Evolutionary conservation across 306 rosid genomes (phyloP), one percentile per base, ranked within the genome.

Genomic region (Vigna radiata): DNA sequence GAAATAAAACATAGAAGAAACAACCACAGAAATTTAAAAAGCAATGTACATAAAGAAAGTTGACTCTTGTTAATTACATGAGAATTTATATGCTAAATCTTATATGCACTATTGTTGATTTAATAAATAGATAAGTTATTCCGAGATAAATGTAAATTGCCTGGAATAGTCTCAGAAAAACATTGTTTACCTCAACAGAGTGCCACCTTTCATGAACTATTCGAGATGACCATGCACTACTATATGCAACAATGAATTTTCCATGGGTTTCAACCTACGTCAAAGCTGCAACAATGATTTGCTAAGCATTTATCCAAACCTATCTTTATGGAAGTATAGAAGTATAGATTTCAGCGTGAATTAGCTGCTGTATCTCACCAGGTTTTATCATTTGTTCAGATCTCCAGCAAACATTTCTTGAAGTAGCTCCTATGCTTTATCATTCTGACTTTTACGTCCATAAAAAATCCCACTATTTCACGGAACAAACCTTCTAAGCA

Each of bases 211-310:
- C 15, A 71, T 82, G 82, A 94, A 94, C 84, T 92, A 89, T 94
- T 11, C 97, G 95, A 73, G 98, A 95, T 78, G 98, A 84, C 96
- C 97, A 95, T 66, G 93, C 91, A 31, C 92, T 85, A 72, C 91
- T 80, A 92, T 92, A 92, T 60, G 98, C 91, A 10, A 89, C 88
- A 50, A 95, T 88, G 76, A 93, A 90, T 82, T 90, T 92, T 87
- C 98, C 96, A 89, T 92, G 96, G 78, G 96, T 92, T 88, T 95
- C 97, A 55, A 95, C 98, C 97, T 90, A 92, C 44, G 95, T 78
- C 25, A 95, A 84, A 80, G 97, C 97, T 72, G 98, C 87, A 63
- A 92, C 96, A 59, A 1, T 68, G 72, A 48, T 48, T 55, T 25
- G 49, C 72, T 2, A 68, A 69, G 7, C 68, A 69, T 44, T 76